These are phyloP conservation scores for Exophiala bonariae DNA, from an alignment of 2,329 filamentous ascomycete species.

Conservation along the genomic window DNA sequence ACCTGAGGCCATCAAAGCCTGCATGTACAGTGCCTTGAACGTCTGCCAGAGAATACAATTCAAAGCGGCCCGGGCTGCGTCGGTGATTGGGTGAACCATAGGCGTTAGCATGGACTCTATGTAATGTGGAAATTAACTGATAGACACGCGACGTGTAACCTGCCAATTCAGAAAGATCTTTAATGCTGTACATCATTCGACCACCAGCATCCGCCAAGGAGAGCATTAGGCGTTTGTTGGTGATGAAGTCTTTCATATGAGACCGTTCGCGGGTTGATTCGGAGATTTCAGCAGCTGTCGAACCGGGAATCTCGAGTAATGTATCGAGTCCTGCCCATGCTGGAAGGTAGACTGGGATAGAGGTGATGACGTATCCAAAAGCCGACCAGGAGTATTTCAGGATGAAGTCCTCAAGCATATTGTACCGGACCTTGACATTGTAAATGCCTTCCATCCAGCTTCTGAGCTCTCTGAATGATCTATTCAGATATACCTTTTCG, in stretches of 20 bases:
- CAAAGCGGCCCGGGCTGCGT: constrained; percentile 55
- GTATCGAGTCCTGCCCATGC: constrained; percentile 87
- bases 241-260: constrained; percentile 98
- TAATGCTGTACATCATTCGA: constrained; percentile 99
- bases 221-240: constrained; percentile 97
- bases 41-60: constrained; percentile 86
- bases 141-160: constrained; percentile 96
- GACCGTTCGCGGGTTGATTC: constrained; percentile 67
- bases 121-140: constrained; percentile 89
- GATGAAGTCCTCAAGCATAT: constrained; percentile 97
- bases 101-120: constrained; percentile 86
- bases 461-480: constrained; percentile 88
- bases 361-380: constrained; percentile 91
- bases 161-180: constrained; percentile 91
- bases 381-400: constrained; percentile 99
- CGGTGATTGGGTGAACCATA: constrained; percentile 66
- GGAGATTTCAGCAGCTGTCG: constrained; percentile 27
- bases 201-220: constrained; percentile 94
- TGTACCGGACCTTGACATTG: constrained; percentile 95
- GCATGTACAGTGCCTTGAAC: constrained; percentile 91
- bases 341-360: constrained; percentile 88
- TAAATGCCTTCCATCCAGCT: constrained; percentile 99
- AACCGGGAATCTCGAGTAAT: constrained; percentile 54
- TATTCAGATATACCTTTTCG: constrained; percentile 88
- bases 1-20: constrained; percentile 88